A percentile compares a stretch with the other conserved stretches of the same genome.
Evolutionary conservation across 495 filamentous ascomycete species (phyloP).

Genomic region (Aspergillus incahuasiensis): DNA sequence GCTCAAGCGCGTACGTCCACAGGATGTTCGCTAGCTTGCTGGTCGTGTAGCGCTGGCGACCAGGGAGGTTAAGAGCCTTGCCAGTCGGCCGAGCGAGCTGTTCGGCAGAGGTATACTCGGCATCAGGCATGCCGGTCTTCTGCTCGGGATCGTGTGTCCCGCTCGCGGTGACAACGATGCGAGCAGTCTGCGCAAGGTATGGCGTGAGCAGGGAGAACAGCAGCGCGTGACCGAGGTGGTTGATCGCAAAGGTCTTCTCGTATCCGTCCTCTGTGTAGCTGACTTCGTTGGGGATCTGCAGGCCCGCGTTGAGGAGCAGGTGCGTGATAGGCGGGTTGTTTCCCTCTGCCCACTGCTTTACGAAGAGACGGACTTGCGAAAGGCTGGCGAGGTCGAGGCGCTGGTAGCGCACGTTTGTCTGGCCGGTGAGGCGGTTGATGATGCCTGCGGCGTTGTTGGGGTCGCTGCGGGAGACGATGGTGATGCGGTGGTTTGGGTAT

Average conservation of each 20-base stretch:
- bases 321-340: not conserved
- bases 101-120: not conserved
- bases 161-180: slow-evolving; percentile 3
- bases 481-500: slow-evolving; percentile 1
- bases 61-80: not conserved
- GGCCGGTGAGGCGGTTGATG: not conserved
- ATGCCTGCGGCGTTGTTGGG: not conserved
- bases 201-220: slow-evolving; percentile 3
- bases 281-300: not conserved
- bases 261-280: slow-evolving; percentile 4
- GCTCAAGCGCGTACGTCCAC: slow-evolving; percentile 4
- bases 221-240: slow-evolving; percentile 5
- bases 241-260: slow-evolving; percentile 5
- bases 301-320: slow-evolving; percentile 9
- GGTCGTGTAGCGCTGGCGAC: slow-evolving; percentile 4
- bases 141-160: slow-evolving; percentile 8
- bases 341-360: not conserved
- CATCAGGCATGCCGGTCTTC: slow-evolving; percentile 5
- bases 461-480: not conserved
- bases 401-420: not conserved
- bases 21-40: slow-evolving; percentile 4
- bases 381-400: slow-evolving; percentile 3
- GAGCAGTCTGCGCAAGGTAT: not conserved
- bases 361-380: not conserved
- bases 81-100: slow-evolving; percentile 3